Conservation (phyloP, 768 basidiomycete species). For the Hydnomerulius pinastri region DNA sequence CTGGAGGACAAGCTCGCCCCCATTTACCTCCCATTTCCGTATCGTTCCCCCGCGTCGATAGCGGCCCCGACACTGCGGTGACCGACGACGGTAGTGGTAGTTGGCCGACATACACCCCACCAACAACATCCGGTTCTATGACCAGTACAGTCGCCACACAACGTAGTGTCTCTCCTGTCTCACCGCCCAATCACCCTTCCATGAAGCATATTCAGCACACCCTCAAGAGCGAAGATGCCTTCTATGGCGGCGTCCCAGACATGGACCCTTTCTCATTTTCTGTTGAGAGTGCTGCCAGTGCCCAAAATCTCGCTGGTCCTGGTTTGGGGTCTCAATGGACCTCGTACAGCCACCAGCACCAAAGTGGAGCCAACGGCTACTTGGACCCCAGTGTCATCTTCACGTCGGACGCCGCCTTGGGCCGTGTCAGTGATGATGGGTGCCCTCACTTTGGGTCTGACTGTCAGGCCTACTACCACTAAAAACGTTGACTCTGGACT, state of each 20-base stretch:
- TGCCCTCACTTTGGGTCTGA: constrained; percentile 49
- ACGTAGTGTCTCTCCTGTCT: constrained; percentile 35
- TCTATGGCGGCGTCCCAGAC: constrained; percentile 44
- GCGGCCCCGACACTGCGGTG: constrained; percentile 53
- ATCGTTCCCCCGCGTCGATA: constrained; percentile 46
- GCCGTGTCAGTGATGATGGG: constrained; percentile 35
- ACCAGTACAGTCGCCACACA: constrained; percentile 46
- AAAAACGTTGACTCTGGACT: constrained; percentile 1
- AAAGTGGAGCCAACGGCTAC: constrained; percentile 32
- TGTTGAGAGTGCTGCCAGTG: constrained; percentile 18
- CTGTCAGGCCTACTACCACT: constrained; percentile 37
- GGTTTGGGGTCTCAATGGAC: constrained; percentile 22
- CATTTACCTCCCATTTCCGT: constrained; percentile 47
- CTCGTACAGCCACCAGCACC: constrained; percentile 26
- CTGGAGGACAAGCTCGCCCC: constrained; percentile 44
- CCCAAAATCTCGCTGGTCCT: constrained; percentile 16
- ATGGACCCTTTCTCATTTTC: constrained; percentile 55
- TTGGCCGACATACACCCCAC: constrained; percentile 67
- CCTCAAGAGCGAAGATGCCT: constrained; percentile 42
- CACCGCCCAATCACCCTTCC: constrained; percentile 15
- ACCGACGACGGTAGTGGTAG: constrained; percentile 51
- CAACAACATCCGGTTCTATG: constrained; percentile 54
- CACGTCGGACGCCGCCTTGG: constrained; percentile 31
- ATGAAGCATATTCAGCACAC: constrained; percentile 3
- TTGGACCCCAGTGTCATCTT: constrained; percentile 34